Conservation (phyloP, 495 filamentous ascomycete species). For the Xylaria castorea region DNA sequence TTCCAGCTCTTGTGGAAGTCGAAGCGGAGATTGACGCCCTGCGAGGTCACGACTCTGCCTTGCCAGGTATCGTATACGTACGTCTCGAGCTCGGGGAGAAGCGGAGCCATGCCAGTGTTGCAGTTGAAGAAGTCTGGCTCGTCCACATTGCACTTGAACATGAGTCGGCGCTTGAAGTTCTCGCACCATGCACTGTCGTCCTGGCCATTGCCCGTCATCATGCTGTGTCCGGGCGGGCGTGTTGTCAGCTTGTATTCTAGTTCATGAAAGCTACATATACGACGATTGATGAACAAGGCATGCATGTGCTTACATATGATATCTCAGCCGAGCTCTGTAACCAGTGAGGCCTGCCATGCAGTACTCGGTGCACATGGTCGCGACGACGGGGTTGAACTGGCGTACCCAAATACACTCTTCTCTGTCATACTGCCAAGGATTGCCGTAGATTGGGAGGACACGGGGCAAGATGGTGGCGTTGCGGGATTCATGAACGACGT, state of each 20-base stretch:
- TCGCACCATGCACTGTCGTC: slow-evolving; percentile 22
- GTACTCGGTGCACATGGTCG: slow-evolving; percentile 29
- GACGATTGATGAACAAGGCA: neutral
- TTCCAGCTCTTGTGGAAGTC: slow-evolving; percentile 30
- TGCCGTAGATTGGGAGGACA: neutral
- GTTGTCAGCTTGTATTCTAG: neutral
- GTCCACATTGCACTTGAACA: slow-evolving; percentile 26
- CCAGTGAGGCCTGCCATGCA: neutral
- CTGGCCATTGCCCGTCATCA: slow-evolving; percentile 28
- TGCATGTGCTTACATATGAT: neutral
- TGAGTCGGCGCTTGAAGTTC: slow-evolving; percentile 32
- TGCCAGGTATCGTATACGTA: slow-evolving; percentile 17
- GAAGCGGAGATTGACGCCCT: slow-evolving; percentile 33
- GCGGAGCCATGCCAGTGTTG: slow-evolving; percentile 26
- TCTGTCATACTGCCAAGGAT: slow-evolving; percentile 13
- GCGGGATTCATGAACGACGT: neutral
- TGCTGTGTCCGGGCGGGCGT: slow-evolving; percentile 5
- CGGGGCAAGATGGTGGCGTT: neutral
- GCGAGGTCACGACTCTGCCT: slow-evolving; percentile 16
- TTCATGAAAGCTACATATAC: neutral
- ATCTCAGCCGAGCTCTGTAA: neutral
- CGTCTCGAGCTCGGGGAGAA: slow-evolving; percentile 17
- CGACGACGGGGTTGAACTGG: slow-evolving; percentile 30
- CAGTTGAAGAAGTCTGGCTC: slow-evolving; percentile 34
- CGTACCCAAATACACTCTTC: slow-evolving; percentile 34